Evolutionary conservation across 2,329 filamentous ascomycete species (phyloP), one percentile per base, ranked within the genome.

Genomic region (Phaeoacremonium minimum): DNA sequence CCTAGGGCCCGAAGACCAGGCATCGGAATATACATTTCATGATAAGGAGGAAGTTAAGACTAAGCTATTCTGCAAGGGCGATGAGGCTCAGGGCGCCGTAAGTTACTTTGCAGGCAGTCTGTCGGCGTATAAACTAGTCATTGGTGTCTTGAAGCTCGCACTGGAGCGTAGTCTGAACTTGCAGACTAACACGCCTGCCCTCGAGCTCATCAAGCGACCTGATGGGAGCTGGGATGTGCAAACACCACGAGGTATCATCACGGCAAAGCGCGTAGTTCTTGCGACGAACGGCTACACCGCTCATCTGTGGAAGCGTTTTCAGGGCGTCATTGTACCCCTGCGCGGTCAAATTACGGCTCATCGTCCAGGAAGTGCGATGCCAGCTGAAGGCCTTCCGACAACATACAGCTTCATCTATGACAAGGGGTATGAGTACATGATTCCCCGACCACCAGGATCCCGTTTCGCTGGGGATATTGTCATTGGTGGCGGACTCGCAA

Each of bases 351-450:
- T 75, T 33, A 66, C 67, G 2, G 69, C 69, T 6, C 63, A 63
- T 29, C 35, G 57, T 15, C 46, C 60, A 32, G 53, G 65, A 9
- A 31, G 43, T 48, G 45, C 34, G 4, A 55, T 67, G 43, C 64
- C 67, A 3, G 39, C 37, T 2, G 52, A 44, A 0, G 60, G 66
- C 9, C 48, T 78, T 18, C 52, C 58, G 6, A 67, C 63, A 3
- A 79, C 77, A 2, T 83, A 80, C 47, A 79, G 70, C 15, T 79
- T 85, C 45, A 73, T 82, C 17, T 79, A 78, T 49, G 62, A 65
- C 3, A 57, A 61, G 16, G 77, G 80, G 1, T 84, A 80, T 49
- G 82, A 85, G 42, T 86, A 85, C 54, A 77, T 85, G 67, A 73
- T 85, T 7, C 67, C 74, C 2, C 66, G 76, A 2, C 71, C 71